Base-by-base conservation (phyloP, 768 basidiomycete genomes). In the Multifurca ochricompacta region DNA sequence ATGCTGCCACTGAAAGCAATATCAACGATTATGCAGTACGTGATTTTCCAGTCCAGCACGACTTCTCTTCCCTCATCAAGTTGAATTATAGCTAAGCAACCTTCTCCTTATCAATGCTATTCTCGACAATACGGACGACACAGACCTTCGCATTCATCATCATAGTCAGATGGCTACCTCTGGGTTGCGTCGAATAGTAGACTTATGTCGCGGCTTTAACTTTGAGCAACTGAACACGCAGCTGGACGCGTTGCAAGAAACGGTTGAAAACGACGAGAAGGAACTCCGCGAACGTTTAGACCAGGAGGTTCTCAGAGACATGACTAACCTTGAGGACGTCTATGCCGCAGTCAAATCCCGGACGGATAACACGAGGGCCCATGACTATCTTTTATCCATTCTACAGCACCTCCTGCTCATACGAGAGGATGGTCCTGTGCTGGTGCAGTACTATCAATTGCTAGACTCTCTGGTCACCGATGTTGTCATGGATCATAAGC, bases 321-420 rank as follows among this genome's bases (percentile, higher is more conserved):
- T 96, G 60, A 79, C 78, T 36, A 82, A 86, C 56, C 86, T 91
- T 16, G 80, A 85, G 63, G 93, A 97, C 65, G 84, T 97, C 30
- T 95, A 87, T 72, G 81, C 84, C 49, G 87, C 88, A 2, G 76
- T 99, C 43, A 78, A 79, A 58, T 71, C 80, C n/a, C 85, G 79
- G 66, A 83, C 85, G n/a, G 76, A 82, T 56, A 85, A 85, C 39
- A 82, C 87, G 13, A 81, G 80, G 54, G 92, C 93, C 6, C 75
- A 78, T 61, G 83, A 88, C 59, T 84, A 94, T 66, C 87, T 99
- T 67, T 73, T 94, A 37, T 90, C 91, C n/a, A 87, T 92, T 69
- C 80, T 98, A 79, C 91, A 92, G 65, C 93, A 97, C 69, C 68
- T 99, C 53, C 75, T 97, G 18, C 80, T 98, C 60, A 88, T 98